These are phyloP conservation scores for Fusarium udum DNA, from an alignment of 2,329 filamentous ascomycete species.

Conservation along the genomic window DNA sequence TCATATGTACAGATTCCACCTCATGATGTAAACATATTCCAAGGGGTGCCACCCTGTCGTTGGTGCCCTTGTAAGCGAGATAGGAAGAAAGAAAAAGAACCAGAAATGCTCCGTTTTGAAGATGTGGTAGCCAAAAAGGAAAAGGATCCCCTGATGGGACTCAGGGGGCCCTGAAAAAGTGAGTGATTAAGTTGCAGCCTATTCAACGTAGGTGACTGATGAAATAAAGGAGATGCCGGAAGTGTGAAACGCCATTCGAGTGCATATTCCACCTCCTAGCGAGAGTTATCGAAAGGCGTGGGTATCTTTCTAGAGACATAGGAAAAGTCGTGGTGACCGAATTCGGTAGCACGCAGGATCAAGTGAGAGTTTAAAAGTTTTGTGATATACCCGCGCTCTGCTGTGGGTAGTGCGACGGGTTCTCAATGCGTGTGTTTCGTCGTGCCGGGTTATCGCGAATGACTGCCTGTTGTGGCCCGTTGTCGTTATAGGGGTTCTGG, in stretches of 20 bases:
- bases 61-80: constrained; percentile 12
- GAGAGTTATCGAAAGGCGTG: constrained; percentile 42
- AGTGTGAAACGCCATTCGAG: constrained; percentile 28
- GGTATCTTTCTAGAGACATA: constrained; percentile 42
- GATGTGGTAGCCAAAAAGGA: constrained; percentile 3
- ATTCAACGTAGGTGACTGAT: background rate
- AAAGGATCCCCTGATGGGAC: background rate
- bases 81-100: constrained; percentile 1
- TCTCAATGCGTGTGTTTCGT: constrained; percentile 95
- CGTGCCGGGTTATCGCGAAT: constrained; percentile 93
- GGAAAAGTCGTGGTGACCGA: constrained; percentile 26
- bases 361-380: constrained; percentile 76
- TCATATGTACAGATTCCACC: constrained; percentile 43
- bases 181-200: constrained; percentile 28
- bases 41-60: constrained; percentile 2
- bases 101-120: constrained; percentile 14
- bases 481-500: constrained; percentile 63
- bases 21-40: constrained; percentile 40
- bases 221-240: constrained; percentile 29
- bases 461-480: constrained; percentile 64
- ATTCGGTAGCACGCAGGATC: background rate
- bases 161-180: constrained; percentile 5
- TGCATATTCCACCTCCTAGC: constrained; percentile 42
- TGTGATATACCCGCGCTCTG: constrained; percentile 96
- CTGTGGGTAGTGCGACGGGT: constrained; percentile 85